Evolutionary conservation across 148 eudicot species (phyloP).

Genomic region (Mesembryanthemum crystallinum): DNA sequence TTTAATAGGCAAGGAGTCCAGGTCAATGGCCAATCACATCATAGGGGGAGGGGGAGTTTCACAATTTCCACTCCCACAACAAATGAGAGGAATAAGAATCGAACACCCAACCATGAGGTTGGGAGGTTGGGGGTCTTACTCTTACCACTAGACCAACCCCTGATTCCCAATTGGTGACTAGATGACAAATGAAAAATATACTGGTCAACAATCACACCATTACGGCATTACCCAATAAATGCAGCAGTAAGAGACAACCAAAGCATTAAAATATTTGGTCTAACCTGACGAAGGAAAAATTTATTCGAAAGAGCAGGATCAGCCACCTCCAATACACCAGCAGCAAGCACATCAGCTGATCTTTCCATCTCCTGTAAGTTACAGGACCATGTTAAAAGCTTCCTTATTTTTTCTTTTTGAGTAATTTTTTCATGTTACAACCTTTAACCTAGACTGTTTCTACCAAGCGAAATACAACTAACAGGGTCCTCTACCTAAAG

Average conservation of each 20-base stretch:
- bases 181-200: background rate
- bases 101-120: too few species aligned
- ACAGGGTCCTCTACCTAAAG: background rate
- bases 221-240: background rate
- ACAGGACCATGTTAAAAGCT: constrained; percentile 23
- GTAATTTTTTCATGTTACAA: constrained; percentile 15
- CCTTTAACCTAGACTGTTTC: background rate
- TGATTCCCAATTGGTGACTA: too few species aligned
- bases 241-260: background rate
- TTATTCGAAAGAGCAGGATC: constrained; percentile 90
- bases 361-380: constrained; percentile 89
- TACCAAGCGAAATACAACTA: constrained; percentile 6
- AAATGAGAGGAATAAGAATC: too few species aligned
- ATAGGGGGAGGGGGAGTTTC: too few species aligned
- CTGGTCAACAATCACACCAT: background rate
- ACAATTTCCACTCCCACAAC: too few species aligned
- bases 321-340: constrained; percentile 91
- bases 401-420: too few species aligned
- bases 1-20: too few species aligned
- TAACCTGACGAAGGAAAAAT: constrained; percentile 93
- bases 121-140: too few species aligned
- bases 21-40: too few species aligned
- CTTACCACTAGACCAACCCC: too few species aligned
- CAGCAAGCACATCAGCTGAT: constrained; percentile 98
- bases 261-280: constrained; percentile 17